These are phyloP conservation scores for Neurospora terricola DNA, from an alignment of 495 filamentous ascomycete genomes.

Conservation along the genomic window DNA sequence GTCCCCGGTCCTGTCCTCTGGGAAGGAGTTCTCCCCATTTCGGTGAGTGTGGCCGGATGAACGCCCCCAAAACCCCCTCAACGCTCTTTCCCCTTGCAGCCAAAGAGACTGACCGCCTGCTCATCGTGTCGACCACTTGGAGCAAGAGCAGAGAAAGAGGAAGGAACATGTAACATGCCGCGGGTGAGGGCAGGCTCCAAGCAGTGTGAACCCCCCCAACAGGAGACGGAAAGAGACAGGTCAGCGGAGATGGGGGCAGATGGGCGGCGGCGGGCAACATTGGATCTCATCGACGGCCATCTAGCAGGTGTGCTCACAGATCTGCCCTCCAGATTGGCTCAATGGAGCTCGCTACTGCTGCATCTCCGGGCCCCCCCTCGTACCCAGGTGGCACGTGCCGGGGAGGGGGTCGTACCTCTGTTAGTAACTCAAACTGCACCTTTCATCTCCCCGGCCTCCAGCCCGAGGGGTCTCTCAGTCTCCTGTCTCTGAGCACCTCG, in stretches of 20 bases:
- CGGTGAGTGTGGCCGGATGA: background rate
- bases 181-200: no score
- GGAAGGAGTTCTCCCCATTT: background rate
- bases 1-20: background rate
- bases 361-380: background rate
- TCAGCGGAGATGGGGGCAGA: background rate
- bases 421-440: background rate
- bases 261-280: background rate
- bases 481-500: no score
- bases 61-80: background rate
- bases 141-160: background rate
- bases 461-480: no score
- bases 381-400: background rate
- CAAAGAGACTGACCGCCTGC: background rate
- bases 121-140: background rate
- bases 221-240: background rate
- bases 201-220: no score
- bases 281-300: background rate
- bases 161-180: background rate
- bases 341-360: background rate
- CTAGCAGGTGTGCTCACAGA: background rate
- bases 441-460: no score
- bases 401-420: background rate
- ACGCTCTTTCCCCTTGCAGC: background rate
- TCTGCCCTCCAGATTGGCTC: background rate